These are phyloP conservation scores for Pyrenophora teres DNA, from an alignment of 2,329 filamentous ascomycete genomes.

Conservation along the genomic window DNA sequence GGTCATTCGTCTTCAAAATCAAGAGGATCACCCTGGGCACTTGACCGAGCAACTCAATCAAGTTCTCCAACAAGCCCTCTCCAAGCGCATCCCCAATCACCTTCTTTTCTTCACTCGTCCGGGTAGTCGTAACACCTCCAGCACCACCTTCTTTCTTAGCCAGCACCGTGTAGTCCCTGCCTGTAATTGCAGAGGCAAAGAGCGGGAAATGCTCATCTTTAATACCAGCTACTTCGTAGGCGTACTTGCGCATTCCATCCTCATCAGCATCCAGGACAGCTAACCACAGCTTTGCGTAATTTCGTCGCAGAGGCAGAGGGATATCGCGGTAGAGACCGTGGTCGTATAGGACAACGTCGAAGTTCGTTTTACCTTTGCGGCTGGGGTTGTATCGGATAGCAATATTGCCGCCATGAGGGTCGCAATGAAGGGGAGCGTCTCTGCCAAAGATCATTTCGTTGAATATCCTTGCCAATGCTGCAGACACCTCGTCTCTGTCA, in stretches of 20 bases:
- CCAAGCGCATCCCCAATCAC: slow-evolving; percentile 82
- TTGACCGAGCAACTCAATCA: slow-evolving; percentile 84
- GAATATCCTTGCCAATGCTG: slow-evolving; percentile 87
- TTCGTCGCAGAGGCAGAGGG: slow-evolving; percentile 73
- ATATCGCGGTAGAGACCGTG: slow-evolving; percentile 97
- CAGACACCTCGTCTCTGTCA: slow-evolving; percentile 92
- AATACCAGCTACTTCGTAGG: slow-evolving; percentile 85
- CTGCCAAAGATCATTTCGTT: slow-evolving; percentile 99
- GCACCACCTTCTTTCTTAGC: slow-evolving; percentile 51
- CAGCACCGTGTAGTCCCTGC: slow-evolving; percentile 83
- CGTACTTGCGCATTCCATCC: slow-evolving; percentile 82
- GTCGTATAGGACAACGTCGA: slow-evolving; percentile 95
- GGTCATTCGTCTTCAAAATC: slow-evolving; percentile 96
- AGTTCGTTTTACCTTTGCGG: slow-evolving; percentile 69
- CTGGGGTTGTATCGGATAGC: slow-evolving; percentile 79
- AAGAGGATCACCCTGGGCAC: slow-evolving; percentile 91
- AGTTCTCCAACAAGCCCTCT: slow-evolving; percentile 83
- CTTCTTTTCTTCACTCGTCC: slow-evolving; percentile 79
- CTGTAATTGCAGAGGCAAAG: slow-evolving; percentile 95
- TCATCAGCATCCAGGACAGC: slow-evolving; percentile 92
- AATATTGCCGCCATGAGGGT: slow-evolving; percentile 95
- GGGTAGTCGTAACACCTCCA: slow-evolving; percentile 55
- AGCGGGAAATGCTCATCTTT: slow-evolving; percentile 89
- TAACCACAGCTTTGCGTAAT: slow-evolving; percentile 96
- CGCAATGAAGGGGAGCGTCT: slow-evolving; percentile 88